These are phyloP conservation scores for Aotearoamyces nothofagi DNA, from an alignment of 2,329 filamentous ascomycete species.

Conservation along the genomic window DNA sequence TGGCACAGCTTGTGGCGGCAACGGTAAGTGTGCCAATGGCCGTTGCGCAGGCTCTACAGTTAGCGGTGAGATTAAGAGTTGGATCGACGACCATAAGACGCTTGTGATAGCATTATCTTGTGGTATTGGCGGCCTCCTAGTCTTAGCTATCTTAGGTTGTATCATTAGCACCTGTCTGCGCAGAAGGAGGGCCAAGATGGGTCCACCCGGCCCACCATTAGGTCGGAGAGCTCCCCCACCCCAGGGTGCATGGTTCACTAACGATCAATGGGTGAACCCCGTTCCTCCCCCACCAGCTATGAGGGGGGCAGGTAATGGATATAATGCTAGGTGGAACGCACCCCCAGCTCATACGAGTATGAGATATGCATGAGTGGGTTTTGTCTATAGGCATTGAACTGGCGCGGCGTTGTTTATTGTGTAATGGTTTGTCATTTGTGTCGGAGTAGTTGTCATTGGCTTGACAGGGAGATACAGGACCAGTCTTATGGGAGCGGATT, in stretches of 20 bases:
- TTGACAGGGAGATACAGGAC: too few relatives aligned
- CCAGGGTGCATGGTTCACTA: neutral
- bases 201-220: neutral
- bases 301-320: constrained; percentile 1
- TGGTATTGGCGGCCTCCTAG: constrained; percentile 56
- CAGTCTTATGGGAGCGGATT: too few relatives aligned
- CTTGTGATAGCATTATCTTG: constrained; percentile 69
- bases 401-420: too few relatives aligned
- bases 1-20: constrained; percentile 70
- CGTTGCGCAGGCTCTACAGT: constrained; percentile 58
- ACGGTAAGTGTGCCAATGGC: constrained; percentile 68
- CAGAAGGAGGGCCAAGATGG: constrained; percentile 12
- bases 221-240: neutral
- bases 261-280: constrained; percentile 2
- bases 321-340: too few relatives aligned
- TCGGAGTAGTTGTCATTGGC: too few relatives aligned
- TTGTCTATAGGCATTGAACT: too few relatives aligned
- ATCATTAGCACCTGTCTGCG: constrained; percentile 39
- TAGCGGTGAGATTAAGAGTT: constrained; percentile 54
- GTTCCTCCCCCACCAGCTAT: neutral
- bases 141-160: constrained; percentile 56
- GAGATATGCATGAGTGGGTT: too few relatives aligned
- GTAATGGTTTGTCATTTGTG: too few relatives aligned
- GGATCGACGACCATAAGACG: constrained; percentile 62
- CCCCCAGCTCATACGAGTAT: too few relatives aligned